Percentiles rank a stretch among this genome's conserved stretches.
phyloP scores from a whole-genome alignment of 164 flowering plant genomes.

The Kingdonia uniflora region DNA sequence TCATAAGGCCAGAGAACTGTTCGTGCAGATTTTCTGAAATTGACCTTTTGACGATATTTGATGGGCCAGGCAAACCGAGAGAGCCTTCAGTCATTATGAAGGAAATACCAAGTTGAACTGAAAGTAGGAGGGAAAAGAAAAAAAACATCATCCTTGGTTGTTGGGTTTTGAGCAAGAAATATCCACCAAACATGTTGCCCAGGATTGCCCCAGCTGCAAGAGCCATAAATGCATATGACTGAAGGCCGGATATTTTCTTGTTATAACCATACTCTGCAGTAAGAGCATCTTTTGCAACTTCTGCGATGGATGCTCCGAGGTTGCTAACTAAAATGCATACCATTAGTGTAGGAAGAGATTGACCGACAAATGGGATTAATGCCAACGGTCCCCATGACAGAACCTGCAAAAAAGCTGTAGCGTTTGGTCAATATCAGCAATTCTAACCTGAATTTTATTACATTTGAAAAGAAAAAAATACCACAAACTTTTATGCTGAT shows the following conservation, averaged over 20 bases:
- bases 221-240: constrained; percentile 80
- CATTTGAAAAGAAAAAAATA: background rate
- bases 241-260: constrained; percentile 47
- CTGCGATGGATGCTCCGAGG: constrained; percentile 80
- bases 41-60: constrained; percentile 19
- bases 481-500: too few species aligned
- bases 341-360: constrained; percentile 45
- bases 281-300: constrained; percentile 87
- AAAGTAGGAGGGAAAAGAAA: constrained; percentile 36
- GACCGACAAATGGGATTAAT: constrained; percentile 35
- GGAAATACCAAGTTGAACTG: constrained; percentile 45
- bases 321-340: constrained; percentile 67
- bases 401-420: constrained; percentile 64
- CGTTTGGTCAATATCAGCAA: constrained; percentile 13
- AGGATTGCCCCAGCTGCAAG: constrained; percentile 66
- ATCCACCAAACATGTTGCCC: constrained; percentile 74
- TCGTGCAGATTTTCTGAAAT: constrained; percentile 26
- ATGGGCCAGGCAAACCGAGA: constrained; percentile 29
- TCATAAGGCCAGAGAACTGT: constrained; percentile 39
- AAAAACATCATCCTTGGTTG: constrained; percentile 51
- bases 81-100: constrained; percentile 46
- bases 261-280: constrained; percentile 69
- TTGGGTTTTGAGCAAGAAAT: constrained; percentile 32
- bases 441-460: background rate
- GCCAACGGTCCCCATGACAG: constrained; percentile 76